phyloP scores from a whole-genome alignment of 768 basidiomycete genomes.

The Agaricus blazei region DNA sequence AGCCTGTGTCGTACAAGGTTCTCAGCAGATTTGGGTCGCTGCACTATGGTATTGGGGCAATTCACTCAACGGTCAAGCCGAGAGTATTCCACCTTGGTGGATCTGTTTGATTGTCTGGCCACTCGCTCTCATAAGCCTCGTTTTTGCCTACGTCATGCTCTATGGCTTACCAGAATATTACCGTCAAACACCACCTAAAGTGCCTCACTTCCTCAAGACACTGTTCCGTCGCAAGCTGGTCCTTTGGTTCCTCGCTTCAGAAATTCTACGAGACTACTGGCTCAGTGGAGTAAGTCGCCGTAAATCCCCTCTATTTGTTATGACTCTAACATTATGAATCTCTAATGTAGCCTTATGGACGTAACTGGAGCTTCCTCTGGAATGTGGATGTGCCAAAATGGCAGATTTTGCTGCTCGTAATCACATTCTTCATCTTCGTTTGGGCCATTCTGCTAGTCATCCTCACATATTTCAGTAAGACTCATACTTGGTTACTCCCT shows the following conservation, averaged over 20 bases:
- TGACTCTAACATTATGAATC: slow-evolving; percentile 9
- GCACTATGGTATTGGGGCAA: slow-evolving; percentile 97
- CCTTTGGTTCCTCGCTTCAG: slow-evolving; percentile 91
- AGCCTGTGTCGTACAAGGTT: slow-evolving; percentile 90
- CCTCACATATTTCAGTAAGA: slow-evolving; percentile 84
- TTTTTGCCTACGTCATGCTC: slow-evolving; percentile 80
- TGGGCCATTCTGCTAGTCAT: slow-evolving; percentile 75
- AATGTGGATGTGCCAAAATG: slow-evolving; percentile 74
- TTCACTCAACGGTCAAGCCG: slow-evolving; percentile 56
- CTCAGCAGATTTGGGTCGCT: slow-evolving; percentile 94
- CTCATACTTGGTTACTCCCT: slow-evolving; percentile 92
- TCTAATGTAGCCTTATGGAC: slow-evolving; percentile 68
- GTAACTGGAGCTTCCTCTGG: slow-evolving; percentile 96
- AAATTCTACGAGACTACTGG: slow-evolving; percentile 91
- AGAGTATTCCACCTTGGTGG: slow-evolving; percentile 73
- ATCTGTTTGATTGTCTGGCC: slow-evolving; percentile 83
- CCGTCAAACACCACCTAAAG: slow-evolving; percentile 89
- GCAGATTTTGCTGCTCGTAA: slow-evolving; percentile 75
- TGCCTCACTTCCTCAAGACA: slow-evolving; percentile 87
- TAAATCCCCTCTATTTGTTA: not conserved
- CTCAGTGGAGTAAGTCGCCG: slow-evolving; percentile 64
- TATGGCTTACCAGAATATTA: slow-evolving; percentile 92
- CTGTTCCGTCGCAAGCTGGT: slow-evolving; percentile 89
- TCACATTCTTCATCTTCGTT: slow-evolving; percentile 81
- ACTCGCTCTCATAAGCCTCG: slow-evolving; percentile 64